These are phyloP conservation scores for Lumnitzera littorea DNA, from an alignment of 345 rosid genomes.

Conservation along the genomic window DNA sequence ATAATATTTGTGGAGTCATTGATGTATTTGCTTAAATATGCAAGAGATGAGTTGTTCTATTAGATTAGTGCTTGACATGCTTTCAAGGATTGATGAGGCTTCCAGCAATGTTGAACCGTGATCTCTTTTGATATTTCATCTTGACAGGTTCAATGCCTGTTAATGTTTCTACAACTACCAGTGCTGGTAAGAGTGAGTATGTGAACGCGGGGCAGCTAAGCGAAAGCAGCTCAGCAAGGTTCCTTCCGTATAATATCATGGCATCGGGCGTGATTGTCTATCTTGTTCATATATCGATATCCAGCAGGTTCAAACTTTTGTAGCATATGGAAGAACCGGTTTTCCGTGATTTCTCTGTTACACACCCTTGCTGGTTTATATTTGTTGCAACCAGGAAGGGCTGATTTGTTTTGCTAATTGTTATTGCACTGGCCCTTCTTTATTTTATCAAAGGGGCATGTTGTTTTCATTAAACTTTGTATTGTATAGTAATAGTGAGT, in stretches of 20 bases:
- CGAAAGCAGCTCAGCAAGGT: conserved; percentile 21
- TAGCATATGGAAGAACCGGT: conserved; percentile 23
- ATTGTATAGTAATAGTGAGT: too few species aligned
- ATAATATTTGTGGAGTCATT: too few species aligned
- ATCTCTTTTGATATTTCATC: not conserved
- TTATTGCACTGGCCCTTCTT: too few species aligned
- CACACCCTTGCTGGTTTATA: conserved; percentile 12
- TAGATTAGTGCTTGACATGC: too few species aligned
- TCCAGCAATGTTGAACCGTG: too few species aligned
- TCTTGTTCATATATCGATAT: conserved; percentile 17
- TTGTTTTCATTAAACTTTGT: too few species aligned
- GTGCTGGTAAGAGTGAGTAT: conserved; percentile 53
- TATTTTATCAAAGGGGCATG: too few species aligned
- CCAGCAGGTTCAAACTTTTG: conserved; percentile 21
- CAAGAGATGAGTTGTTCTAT: too few species aligned
- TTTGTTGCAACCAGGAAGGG: conserved; percentile 12
- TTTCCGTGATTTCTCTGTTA: not conserved
- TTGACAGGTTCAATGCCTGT: conserved; percentile 64
- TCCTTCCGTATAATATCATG: conserved; percentile 7
- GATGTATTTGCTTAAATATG: too few species aligned
- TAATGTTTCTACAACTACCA: conserved; percentile 61
- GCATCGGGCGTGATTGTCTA: conserved; percentile 15
- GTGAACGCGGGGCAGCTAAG: conserved; percentile 57
- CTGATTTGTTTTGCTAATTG: not conserved
- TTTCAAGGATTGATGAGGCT: too few species aligned